Evolutionary conservation across 2,329 filamentous ascomycete genomes (phyloP).

Genomic region (Beauveria bassiana): DNA sequence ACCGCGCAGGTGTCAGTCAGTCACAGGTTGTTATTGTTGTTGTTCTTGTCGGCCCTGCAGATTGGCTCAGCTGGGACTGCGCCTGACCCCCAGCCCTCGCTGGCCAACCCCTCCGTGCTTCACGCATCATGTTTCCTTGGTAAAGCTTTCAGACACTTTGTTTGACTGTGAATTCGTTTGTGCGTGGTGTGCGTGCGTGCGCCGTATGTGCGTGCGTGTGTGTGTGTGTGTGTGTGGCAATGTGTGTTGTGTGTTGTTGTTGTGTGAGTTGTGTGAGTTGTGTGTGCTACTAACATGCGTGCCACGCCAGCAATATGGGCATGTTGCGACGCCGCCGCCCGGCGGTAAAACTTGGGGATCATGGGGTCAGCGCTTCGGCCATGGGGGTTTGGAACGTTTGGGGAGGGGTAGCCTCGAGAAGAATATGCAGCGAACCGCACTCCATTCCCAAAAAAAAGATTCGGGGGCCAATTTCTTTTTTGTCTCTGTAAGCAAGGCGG

Average conservation of each 20-base stretch:
- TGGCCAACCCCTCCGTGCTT: neutral
- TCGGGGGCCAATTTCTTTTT: neutral
- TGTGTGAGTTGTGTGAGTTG: neutral
- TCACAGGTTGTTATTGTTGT: neutral
- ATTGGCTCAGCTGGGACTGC: constrained; percentile 4
- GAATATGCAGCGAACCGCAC: neutral
- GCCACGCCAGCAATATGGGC: neutral
- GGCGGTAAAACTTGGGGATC: neutral
- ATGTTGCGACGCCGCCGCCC: no score
- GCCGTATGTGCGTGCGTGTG: no score
- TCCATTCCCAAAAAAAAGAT: neutral
- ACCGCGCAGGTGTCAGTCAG: neutral
- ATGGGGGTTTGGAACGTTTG: neutral
- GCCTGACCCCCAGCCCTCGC: constrained; percentile 14
- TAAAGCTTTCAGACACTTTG: no score
- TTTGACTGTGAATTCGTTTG: neutral
- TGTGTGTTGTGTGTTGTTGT: no score
- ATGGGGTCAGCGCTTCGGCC: constrained; percentile 8
- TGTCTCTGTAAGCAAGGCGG: no score
- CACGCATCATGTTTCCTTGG: no score
- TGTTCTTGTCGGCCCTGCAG: neutral
- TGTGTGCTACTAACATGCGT: neutral
- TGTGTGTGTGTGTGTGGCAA: no score
- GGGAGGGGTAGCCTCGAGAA: neutral
- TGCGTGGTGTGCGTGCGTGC: neutral